Evolutionary conservation across 2,329 filamentous ascomycete genomes (phyloP).

Genomic region (Phialophora macrospora): DNA sequence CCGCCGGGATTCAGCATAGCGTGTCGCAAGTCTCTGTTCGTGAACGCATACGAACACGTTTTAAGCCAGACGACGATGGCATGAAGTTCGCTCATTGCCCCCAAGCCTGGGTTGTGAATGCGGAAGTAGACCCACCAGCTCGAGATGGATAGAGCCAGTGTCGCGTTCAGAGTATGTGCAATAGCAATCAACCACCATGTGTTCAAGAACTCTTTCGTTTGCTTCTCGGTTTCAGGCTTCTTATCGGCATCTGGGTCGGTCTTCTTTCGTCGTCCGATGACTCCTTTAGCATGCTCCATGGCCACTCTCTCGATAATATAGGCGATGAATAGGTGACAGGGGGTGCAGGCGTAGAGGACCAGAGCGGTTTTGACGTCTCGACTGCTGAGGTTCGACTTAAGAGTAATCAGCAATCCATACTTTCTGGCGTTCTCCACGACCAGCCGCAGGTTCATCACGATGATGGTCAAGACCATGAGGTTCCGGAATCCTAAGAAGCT

Average conservation of each 20-base stretch:
- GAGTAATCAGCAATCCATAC: constrained; percentile 94
- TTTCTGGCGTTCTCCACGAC: constrained; percentile 82
- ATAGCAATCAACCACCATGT: constrained; percentile 82
- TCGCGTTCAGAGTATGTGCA: constrained; percentile 81
- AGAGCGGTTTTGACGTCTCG: constrained; percentile 77
- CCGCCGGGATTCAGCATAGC: constrained; percentile 81
- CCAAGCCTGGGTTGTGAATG: constrained; percentile 91
- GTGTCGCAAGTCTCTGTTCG: constrained; percentile 91
- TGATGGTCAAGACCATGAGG: constrained; percentile 89
- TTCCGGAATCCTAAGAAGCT: constrained; percentile 95
- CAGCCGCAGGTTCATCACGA: constrained; percentile 89
- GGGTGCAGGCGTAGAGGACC: constrained; percentile 82
- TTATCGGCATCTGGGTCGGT: constrained; percentile 59
- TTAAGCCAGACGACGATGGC: constrained; percentile 96
- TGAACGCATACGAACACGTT: constrained; percentile 92
- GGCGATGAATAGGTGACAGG: constrained; percentile 86
- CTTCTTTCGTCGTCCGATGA: constrained; percentile 61
- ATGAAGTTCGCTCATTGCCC: constrained; percentile 86
- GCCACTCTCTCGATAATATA: constrained; percentile 87
- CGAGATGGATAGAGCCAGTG: constrained; percentile 77
- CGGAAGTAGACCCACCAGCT: constrained; percentile 86
- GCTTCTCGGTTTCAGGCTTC: constrained; percentile 63
- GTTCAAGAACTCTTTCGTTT: constrained; percentile 67
- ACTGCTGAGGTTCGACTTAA: constrained; percentile 81
- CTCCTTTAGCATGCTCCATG: constrained; percentile 74